Conservation (phyloP, 1,139 yeast genomes). For the Blastobotrys aristatus region DNA sequence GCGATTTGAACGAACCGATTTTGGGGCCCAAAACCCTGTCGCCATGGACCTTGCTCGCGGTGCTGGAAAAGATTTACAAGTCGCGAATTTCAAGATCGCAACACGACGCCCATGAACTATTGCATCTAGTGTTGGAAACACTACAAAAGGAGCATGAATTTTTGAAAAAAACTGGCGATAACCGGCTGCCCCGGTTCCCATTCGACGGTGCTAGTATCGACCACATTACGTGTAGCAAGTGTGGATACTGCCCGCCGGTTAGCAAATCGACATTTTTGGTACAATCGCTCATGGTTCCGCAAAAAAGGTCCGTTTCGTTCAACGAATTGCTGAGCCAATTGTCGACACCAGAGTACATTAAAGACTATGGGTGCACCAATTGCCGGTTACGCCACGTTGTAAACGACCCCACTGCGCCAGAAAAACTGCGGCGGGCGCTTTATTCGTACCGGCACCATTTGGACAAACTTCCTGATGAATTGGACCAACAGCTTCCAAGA, state of each 20-base stretch:
- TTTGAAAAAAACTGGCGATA: slow-evolving; percentile 32
- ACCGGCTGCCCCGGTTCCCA: slow-evolving; percentile 55
- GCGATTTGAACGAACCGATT: slow-evolving; percentile 60
- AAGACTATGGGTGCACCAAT: slow-evolving; percentile 71
- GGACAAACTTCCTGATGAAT: slow-evolving; percentile 29
- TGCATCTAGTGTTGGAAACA: slow-evolving; percentile 75
- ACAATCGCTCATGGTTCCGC: slow-evolving; percentile 72
- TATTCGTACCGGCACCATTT: slow-evolving; percentile 22
- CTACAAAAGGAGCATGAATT: slow-evolving; percentile 59
- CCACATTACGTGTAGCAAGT: slow-evolving; percentile 62
- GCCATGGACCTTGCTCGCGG: slow-evolving; percentile 73
- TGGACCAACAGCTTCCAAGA: slow-evolving; percentile 37
- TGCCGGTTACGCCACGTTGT: slow-evolving; percentile 54
- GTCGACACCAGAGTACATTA: slow-evolving; percentile 61
- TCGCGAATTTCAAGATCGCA: slow-evolving; percentile 76
- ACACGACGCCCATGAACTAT: slow-evolving; percentile 92
- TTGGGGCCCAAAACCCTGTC: slow-evolving; percentile 52
- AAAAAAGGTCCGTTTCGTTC: slow-evolving; percentile 44
- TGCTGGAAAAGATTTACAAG: slow-evolving; percentile 69
- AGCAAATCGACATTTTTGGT: slow-evolving; percentile 61
- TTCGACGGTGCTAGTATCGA: slow-evolving; percentile 64
- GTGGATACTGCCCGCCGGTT: slow-evolving; percentile 60
- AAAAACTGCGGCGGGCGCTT: slow-evolving; percentile 8
- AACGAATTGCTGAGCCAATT: slow-evolving; percentile 52
- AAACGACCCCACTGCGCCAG: slow-evolving; percentile 20